Evolutionary conservation across 2,329 filamentous ascomycete species (phyloP), one percentile per base, ranked within the genome.

Genomic region (Chaetomiaceae sp.): DNA sequence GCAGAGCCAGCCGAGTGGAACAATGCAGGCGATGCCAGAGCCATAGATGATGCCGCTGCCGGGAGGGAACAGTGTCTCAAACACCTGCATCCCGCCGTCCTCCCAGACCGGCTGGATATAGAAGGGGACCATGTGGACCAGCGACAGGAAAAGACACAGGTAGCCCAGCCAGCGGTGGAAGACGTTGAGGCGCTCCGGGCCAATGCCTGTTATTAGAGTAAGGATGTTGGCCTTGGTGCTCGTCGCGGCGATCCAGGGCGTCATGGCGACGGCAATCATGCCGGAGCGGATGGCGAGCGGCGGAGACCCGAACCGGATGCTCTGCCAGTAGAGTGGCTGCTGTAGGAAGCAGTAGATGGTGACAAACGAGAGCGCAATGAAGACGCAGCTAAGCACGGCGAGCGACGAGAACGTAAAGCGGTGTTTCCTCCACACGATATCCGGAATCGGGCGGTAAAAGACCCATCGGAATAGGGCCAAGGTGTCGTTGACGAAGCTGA

Each of bases 151-250:
- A 1, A 96, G 76, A 65, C 88, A 94, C 11, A 96, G 72, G 66
- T 96, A 96, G 25, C 87, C 89, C 7, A 88, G 83, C 91, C 91
- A 97, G 63, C 92, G 84, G 71, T 97, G 92, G 55, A 96, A 80
- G 29, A 96, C 91, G 62, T 96, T 96, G 47, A 97, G 79, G 45
- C 92, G 80, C 68, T 97, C 92, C 34, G 94, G 91, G 3, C 91
- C 89, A 60, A 97, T 92, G 14, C 92, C 92, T 4, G 91, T 96
- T 54, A 96, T 71, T 52, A 91, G 72, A 1, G 88, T 87, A 51
- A 97, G 80, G 29, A 96, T 66, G 66, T 96, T 97, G 15, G 90
- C 87, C 70, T 96, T 96, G 78, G 90, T 95, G 66, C 88, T 90
- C 11, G 94, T 84, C 17, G 86, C 89, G 47, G 96, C 76, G 59